Base-by-base conservation (phyloP, 2,329 filamentous ascomycete species). In the Gyromitra esculenta region DNA sequence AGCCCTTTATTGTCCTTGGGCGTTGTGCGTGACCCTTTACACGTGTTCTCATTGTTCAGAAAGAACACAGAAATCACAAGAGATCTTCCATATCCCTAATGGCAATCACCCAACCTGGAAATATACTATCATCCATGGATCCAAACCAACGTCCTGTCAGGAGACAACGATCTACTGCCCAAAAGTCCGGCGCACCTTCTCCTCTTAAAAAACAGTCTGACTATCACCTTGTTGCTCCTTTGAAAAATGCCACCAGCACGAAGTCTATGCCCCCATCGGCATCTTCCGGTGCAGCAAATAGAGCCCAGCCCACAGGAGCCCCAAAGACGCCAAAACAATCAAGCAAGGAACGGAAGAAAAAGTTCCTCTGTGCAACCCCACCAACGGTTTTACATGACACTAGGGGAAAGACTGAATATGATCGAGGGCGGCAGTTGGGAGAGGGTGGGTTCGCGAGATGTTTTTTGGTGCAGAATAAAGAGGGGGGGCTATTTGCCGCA, bases 391-490 rank as follows among this genome's bases (percentile, higher is more conserved):
- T 81, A 7, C 80, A 78, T 8, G 80, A 81, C 56, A 70, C 76
- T 1, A 79, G 78, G 56, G 77, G 80, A 25, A 77, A 77, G 57
- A 77, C 78, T 39, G 79, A 81, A 48, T 81, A 81, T 71, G 78
- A 78, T 25, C 79, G 81, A 13, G 80, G 80, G 8, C 71, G 72
- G n/a, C 78, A 79, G 18, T 50, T 81, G 41, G 81, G 81, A 15
- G 81, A 81, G 59, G 81, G 81, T 41, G 81, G 81, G 3, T 81
- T 81, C 45, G 81, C 81, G 7, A 74, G 81, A 65, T 81, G 80
- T 45, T 81, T 80, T 39, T 56, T 81, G 39, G 80, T 81, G 18
- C 79, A 81, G 35, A 81, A 81, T 57, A 81, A 80, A 37, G 80
- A 81, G 48, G 80, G 80, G 1, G 76, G 77, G 41, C 35, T 81